phyloP scores from a whole-genome alignment of 768 basidiomycete genomes.

The Lentinula sp. region DNA sequence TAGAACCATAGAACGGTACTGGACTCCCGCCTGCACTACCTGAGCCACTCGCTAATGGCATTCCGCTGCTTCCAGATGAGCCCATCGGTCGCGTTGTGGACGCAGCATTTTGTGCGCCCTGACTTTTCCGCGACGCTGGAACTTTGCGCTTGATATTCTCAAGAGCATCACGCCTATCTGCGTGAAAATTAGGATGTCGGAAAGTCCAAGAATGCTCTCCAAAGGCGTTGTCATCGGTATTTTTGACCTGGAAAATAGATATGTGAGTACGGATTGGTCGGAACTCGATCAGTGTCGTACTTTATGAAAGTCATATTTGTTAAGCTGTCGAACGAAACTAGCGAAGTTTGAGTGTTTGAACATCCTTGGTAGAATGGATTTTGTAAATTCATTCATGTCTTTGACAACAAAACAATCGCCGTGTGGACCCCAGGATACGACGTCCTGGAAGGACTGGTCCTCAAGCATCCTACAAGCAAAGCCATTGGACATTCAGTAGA shows the following conservation, averaged over 20 bases:
- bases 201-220: slow-evolving; percentile 62
- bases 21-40: slow-evolving; percentile 2
- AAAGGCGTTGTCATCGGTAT: slow-evolving; percentile 73
- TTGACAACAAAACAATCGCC: slow-evolving; percentile 93
- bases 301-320: slow-evolving; percentile 98
- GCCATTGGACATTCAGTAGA: background rate
- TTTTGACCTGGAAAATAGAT: slow-evolving; percentile 54
- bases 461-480: slow-evolving; percentile 53
- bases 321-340: slow-evolving; percentile 85
- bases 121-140: slow-evolving; percentile 43
- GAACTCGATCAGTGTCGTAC: slow-evolving; percentile 23
- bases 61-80: background rate
- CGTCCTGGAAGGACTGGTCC: slow-evolving; percentile 43
- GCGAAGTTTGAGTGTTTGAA: slow-evolving; percentile 97
- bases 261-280: slow-evolving; percentile 8
- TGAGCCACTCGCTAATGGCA: background rate
- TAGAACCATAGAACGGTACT: background rate
- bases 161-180: slow-evolving; percentile 44
- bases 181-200: slow-evolving; percentile 55
- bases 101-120: slow-evolving; percentile 27
- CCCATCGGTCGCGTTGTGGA: slow-evolving; percentile 12
- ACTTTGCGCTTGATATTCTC: slow-evolving; percentile 60
- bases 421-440: slow-evolving; percentile 58
- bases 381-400: slow-evolving; percentile 96
- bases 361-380: slow-evolving; percentile 81